Percentiles rank a stretch among this genome's conserved stretches.
Conservation (phyloP, 768 basidiomycete species). For the Boletellus sp. region DNA sequence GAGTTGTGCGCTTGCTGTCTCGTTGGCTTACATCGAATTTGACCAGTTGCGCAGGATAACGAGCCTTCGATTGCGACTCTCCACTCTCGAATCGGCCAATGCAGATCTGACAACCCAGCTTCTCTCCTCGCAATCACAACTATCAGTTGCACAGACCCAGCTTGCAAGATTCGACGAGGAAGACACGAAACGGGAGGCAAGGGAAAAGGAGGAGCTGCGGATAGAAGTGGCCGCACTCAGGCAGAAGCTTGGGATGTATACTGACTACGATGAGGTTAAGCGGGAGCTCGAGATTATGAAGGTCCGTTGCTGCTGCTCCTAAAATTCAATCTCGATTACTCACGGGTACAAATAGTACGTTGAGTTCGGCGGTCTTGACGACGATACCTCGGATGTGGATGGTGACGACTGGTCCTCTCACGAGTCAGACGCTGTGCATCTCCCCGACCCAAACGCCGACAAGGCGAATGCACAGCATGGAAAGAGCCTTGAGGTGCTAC, state of each 20-base stretch:
- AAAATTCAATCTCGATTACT: background rate
- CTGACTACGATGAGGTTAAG: constrained; percentile 96
- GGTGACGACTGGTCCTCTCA: constrained; percentile 45
- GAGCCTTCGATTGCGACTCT: constrained; percentile 64
- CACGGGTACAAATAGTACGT: constrained; percentile 62
- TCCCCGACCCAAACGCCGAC: constrained; percentile 88
- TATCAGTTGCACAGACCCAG: constrained; percentile 15
- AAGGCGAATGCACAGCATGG: constrained; percentile 74
- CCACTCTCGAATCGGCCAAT: constrained; percentile 63
- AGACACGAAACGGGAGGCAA: constrained; percentile 14
- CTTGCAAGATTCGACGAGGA: constrained; percentile 18
- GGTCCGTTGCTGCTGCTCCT: constrained; percentile 39
- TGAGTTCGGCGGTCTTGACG: constrained; percentile 89
- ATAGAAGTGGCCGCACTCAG: constrained; percentile 68
- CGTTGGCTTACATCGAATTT: background rate
- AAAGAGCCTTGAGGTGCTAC: constrained; percentile 83
- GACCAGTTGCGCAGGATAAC: constrained; percentile 13
- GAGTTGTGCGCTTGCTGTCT: constrained; percentile 50
- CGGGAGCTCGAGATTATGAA: constrained; percentile 99
- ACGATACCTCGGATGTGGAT: constrained; percentile 48
- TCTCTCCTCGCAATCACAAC: constrained; percentile 16
- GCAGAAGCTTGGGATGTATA: constrained; percentile 64
- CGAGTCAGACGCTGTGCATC: constrained; percentile 50
- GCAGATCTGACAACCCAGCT: constrained; percentile 14
- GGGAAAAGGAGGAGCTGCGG: constrained; percentile 35